Percentiles rank a stretch among this genome's conserved stretches.
These are phyloP conservation scores for Dichotomopilus funicola DNA, from an alignment of 2,329 filamentous ascomycete species.

Conservation along the genomic window DNA sequence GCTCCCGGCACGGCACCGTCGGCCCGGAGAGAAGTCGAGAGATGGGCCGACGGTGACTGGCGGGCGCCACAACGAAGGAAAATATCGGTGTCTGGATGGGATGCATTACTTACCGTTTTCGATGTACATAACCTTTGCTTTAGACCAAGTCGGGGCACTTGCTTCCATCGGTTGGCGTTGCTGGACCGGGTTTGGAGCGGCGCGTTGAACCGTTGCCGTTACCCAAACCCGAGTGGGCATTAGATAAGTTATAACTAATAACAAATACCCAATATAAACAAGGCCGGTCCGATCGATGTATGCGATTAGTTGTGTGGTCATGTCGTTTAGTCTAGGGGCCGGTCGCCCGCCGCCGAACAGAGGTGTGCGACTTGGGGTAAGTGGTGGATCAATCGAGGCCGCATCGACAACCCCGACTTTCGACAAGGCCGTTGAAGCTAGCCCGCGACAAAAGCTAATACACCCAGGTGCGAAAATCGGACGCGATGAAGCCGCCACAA, in stretches of 20 bases:
- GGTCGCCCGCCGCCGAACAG: no score
- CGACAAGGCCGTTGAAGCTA: no score
- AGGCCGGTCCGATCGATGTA: background rate
- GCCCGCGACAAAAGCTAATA: no score
- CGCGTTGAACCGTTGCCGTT: slow-evolving; percentile 13
- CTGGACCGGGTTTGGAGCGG: slow-evolving; percentile 2
- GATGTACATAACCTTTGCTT: slow-evolving; percentile 5
- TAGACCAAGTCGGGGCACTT: slow-evolving; percentile 15
- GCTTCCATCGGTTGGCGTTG: slow-evolving; percentile 13
- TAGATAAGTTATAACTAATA: slow-evolving; percentile 15
- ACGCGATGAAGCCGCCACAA: no score
- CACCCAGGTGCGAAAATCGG: no score
- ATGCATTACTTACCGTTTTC: slow-evolving; percentile 11
- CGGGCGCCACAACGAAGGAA: background rate
- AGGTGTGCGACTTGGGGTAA: no score
- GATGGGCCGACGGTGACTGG: background rate
- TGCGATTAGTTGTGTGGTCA: background rate
- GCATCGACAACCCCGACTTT: no score
- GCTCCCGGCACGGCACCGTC: background rate
- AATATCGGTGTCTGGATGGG: slow-evolving; percentile 2
- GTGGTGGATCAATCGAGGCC: no score
- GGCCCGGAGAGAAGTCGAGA: background rate
- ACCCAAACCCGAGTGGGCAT: slow-evolving; percentile 5
- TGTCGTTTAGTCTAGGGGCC: no score
- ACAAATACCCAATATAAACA: slow-evolving; percentile 7